phyloP scores from a whole-genome alignment of 2,329 filamentous ascomycete genomes.

The Pleurostoma richardsiae region DNA sequence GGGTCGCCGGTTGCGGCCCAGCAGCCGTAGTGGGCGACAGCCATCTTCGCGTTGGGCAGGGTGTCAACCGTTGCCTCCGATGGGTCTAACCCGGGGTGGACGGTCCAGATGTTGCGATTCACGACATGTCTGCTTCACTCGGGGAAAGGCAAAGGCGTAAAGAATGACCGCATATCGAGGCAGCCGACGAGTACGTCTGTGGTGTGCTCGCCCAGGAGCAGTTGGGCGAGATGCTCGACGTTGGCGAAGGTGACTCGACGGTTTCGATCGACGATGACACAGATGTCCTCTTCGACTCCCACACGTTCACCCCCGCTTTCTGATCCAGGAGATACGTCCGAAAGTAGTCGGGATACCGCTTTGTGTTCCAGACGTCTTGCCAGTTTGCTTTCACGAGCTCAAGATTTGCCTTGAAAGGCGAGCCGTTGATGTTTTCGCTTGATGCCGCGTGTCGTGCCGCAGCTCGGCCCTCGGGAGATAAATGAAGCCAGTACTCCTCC shows the following conservation, averaged over 20 bases:
- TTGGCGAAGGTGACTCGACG: conserved; percentile 11
- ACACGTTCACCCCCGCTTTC: conserved; percentile 3
- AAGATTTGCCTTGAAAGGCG: background rate
- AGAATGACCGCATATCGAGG: conserved; percentile 11
- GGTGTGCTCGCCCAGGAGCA: conserved; percentile 5
- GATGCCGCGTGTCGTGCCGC: background rate
- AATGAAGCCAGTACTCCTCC: conserved; percentile 1
- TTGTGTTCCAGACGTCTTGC: conserved; percentile 1
- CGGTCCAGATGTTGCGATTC: conserved; percentile 7
- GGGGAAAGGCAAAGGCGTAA: conserved; percentile 9
- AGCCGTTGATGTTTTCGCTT: too few species aligned
- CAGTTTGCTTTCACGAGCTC: conserved; percentile 2
- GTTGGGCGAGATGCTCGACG: conserved; percentile 6
- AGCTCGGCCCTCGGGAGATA: background rate
- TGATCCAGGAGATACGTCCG: conserved; percentile 7
- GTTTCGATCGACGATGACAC: conserved; percentile 6
- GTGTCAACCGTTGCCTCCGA: conserved; percentile 8
- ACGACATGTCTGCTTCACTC: conserved; percentile 10
- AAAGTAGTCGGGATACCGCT: conserved; percentile 6
- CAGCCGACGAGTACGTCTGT: conserved; percentile 1
- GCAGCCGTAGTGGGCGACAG: conserved; percentile 12
- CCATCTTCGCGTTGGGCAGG: conserved; percentile 10
- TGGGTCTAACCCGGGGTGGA: conserved; percentile 13
- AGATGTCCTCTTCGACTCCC: conserved; percentile 4
- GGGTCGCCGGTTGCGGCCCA: conserved; percentile 6